Evolutionary conservation across 805 yeast genomes (phyloP).

Genomic region (Saccharomyces kudriavzevii): DNA sequence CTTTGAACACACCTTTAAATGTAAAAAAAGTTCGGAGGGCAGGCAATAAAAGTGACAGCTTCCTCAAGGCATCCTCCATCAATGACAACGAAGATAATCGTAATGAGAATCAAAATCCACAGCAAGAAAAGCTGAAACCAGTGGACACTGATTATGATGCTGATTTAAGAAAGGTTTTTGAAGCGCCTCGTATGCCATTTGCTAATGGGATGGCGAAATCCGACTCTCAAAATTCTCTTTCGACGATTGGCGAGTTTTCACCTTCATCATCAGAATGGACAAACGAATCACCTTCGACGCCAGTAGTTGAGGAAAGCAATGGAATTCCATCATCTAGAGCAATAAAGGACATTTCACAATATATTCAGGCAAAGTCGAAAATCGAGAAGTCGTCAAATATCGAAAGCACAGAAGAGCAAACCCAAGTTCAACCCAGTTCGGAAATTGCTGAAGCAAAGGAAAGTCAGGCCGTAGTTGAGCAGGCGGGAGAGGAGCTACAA

Average conservation of each 20-base stretch:
- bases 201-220: conserved; percentile 22
- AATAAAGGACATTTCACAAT: conserved; percentile 34
- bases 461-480: background rate
- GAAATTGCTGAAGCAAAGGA: background rate
- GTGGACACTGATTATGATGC: conserved; percentile 21
- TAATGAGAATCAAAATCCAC: background rate
- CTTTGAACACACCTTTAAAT: conserved; percentile 22
- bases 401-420: conserved; percentile 5
- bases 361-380: conserved; percentile 18
- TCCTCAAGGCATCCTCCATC: conserved; percentile 10
- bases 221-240: conserved; percentile 31
- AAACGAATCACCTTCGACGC: conserved; percentile 31
- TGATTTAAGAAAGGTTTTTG: conserved; percentile 20
- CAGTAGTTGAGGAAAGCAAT: conserved; percentile 6
- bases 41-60: conserved; percentile 4
- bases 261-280: conserved; percentile 40
- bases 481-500: background rate
- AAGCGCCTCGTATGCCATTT: conserved; percentile 27
- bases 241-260: conserved; percentile 39
- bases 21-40: conserved; percentile 18
- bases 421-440: conserved; percentile 2
- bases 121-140: background rate
- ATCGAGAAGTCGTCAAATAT: conserved; percentile 4
- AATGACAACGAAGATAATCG: background rate
- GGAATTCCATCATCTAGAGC: conserved; percentile 35